Evolutionary conservation across 257 asterid species (phyloP).

Genomic region (Orobanche coerulescens): DNA sequence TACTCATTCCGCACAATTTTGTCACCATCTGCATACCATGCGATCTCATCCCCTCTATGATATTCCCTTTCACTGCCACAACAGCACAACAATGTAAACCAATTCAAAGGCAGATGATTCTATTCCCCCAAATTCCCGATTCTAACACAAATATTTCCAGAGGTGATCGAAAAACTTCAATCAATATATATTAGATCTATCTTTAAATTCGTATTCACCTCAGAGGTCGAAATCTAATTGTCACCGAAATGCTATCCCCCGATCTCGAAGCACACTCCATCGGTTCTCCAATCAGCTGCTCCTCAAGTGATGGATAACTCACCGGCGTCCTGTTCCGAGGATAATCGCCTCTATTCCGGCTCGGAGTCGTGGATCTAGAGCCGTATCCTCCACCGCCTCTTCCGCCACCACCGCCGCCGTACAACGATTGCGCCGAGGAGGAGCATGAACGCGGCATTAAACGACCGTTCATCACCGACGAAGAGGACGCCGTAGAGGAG

Average conservation of each 20-base stretch:
- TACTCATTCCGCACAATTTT: conserved; percentile 78
- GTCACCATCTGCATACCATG: conserved; percentile 88
- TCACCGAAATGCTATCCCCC: conserved; percentile 89
- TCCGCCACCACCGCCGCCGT: too few relatives aligned
- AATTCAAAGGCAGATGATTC: conserved; percentile 27
- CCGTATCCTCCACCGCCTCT: conserved; percentile 41
- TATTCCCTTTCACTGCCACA: conserved; percentile 79
- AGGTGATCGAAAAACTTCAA: conserved; percentile 31
- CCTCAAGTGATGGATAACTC: conserved; percentile 62
- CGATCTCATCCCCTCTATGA: conserved; percentile 79
- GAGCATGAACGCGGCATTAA: conserved; percentile 58
- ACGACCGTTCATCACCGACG: conserved; percentile 68
- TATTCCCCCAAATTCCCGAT: conserved; percentile 17
- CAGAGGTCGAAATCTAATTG: conserved; percentile 90
- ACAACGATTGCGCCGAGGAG: conserved; percentile 53
- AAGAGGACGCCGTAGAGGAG: conserved; percentile 83
- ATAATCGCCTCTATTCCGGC: conserved; percentile 33
- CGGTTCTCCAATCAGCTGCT: conserved; percentile 52
- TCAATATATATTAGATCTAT: conserved; percentile 47
- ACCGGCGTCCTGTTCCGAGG: conserved; percentile 49
- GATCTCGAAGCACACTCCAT: conserved; percentile 56
- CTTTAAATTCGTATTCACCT: conserved; percentile 45
- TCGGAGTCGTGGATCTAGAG: conserved; percentile 74
- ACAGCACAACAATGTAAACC: conserved; percentile 22
- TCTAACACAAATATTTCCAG: too few relatives aligned